A percentile compares a stretch with the other conserved stretches of the same genome.
These are phyloP conservation scores for Paspalum vaginatum DNA, from an alignment of 176 grass and related monocot genomes.

Conservation along the genomic window DNA sequence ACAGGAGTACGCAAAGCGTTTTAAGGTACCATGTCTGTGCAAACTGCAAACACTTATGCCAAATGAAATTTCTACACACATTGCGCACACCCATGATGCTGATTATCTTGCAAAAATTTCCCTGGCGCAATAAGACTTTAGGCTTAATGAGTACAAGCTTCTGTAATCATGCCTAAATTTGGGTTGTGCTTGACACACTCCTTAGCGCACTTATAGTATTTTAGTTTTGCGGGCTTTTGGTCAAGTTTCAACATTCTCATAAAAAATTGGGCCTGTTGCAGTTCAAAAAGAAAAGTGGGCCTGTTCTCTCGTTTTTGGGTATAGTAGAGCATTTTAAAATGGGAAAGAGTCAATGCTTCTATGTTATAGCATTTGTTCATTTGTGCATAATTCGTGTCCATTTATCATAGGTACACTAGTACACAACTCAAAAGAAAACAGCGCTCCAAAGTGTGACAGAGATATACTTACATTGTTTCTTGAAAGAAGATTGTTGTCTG, in stretches of 20 bases:
- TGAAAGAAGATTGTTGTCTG: background rate
- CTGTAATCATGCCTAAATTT: background rate
- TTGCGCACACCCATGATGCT: background rate
- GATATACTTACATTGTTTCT: slow-evolving; percentile 9
- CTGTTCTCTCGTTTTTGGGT: background rate
- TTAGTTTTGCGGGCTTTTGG: background rate
- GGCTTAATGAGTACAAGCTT: background rate
- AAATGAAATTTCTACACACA: background rate
- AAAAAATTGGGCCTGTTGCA: no score
- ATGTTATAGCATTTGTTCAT: background rate
- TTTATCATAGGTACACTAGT: background rate
- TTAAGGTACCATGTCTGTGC: slow-evolving; percentile 62
- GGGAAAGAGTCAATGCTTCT: background rate
- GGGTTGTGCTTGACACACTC: background rate
- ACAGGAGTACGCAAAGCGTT: slow-evolving; percentile 61
- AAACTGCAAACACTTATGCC: background rate
- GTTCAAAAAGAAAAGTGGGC: slow-evolving; percentile 4
- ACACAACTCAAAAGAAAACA: slow-evolving; percentile 16
- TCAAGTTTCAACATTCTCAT: background rate
- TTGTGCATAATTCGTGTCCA: background rate
- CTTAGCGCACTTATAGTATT: background rate
- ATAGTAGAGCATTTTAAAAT: background rate
- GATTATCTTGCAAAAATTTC: slow-evolving; percentile 4
- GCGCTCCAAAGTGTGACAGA: background rate
- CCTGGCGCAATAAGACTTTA: background rate